Evolutionary conservation across 176 grass and related monocot genomes (phyloP).

Genomic region (Poa pratensis): DNA sequence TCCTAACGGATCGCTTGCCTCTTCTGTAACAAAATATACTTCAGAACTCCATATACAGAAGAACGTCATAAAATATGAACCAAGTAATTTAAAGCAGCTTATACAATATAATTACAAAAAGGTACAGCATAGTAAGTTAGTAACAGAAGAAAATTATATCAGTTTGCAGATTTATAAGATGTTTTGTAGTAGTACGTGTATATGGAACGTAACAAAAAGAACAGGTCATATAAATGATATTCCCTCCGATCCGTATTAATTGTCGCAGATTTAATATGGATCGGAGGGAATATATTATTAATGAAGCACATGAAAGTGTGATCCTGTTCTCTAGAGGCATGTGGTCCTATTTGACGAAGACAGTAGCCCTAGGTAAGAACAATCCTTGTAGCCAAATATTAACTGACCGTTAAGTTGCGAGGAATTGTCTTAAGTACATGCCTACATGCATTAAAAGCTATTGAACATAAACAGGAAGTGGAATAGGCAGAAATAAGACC

Average conservation of each 20-base stretch:
- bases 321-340: conserved; percentile 7
- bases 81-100: conserved; percentile 28
- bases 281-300: conserved; percentile 5
- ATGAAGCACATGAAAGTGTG: conserved; percentile 29
- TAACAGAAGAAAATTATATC: conserved; percentile 28
- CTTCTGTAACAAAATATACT: conserved; percentile 50
- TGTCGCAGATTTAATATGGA: too few species aligned
- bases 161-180: conserved; percentile 10
- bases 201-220: conserved; percentile 7
- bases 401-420: conserved; percentile 8
- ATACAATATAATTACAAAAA: conserved; percentile 23
- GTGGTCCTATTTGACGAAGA: conserved; percentile 30
- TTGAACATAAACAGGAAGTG: conserved; percentile 25
- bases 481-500: conserved; percentile 55
- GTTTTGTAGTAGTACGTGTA: conserved; percentile 25
- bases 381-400: conserved; percentile 33
- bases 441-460: conserved; percentile 39
- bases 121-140: conserved; percentile 1
- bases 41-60: conserved; percentile 30
- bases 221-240: conserved; percentile 5
- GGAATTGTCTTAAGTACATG: conserved; percentile 9
- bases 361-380: conserved; percentile 17
- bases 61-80: conserved; percentile 19
- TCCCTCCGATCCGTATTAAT: too few species aligned
- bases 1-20: conserved; percentile 27